Conservation (phyloP, 75 land plant species). For the Pinus taeda region DNA sequence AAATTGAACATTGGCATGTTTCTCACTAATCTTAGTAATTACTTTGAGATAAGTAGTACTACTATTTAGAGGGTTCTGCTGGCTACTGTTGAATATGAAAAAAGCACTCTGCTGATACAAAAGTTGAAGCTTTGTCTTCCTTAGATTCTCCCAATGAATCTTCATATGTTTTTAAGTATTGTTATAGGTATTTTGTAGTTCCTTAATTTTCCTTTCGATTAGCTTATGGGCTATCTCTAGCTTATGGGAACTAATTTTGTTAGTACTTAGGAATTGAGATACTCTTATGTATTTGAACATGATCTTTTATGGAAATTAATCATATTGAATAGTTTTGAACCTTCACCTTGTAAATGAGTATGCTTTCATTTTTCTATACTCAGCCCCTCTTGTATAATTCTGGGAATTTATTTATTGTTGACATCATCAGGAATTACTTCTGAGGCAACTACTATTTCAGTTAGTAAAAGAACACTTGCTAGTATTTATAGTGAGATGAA, state of each 20-base stretch:
- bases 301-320: background rate
- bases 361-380: background rate
- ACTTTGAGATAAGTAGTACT: slow-evolving; percentile 23
- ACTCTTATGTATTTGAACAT: background rate
- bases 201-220: slow-evolving; percentile 3
- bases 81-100: slow-evolving; percentile 27
- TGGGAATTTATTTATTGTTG: background rate
- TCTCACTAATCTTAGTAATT: background rate
- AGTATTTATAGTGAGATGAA: slow-evolving; percentile 33
- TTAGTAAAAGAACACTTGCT: slow-evolving; percentile 34
- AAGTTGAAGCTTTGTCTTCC: slow-evolving; percentile 27
- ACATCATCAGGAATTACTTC: slow-evolving; percentile 26
- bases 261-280: background rate
- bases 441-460: slow-evolving; percentile 32
- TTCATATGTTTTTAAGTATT: slow-evolving; percentile 28
- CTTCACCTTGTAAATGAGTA: background rate
- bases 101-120: slow-evolving; percentile 25
- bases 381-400: background rate
- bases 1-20: background rate
- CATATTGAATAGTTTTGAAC: background rate
- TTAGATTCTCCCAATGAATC: slow-evolving; percentile 30
- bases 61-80: slow-evolving; percentile 24
- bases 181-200: slow-evolving; percentile 25
- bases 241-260: background rate
- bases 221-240: background rate